Base-by-base conservation (phyloP, 2,329 filamentous ascomycete species). In the Colletotrichum higginsianum region DNA sequence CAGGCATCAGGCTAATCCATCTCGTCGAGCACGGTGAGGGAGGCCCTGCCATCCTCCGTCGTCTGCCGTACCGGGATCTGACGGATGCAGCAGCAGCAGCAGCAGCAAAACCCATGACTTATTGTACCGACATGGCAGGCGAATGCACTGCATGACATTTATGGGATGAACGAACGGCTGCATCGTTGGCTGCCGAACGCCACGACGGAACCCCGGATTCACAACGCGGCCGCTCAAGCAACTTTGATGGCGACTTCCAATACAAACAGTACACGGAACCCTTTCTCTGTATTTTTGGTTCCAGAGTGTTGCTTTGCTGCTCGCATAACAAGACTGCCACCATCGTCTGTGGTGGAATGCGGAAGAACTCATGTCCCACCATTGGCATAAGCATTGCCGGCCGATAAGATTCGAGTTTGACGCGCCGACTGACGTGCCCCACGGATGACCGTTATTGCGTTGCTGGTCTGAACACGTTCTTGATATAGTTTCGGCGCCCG, bases 161-260 rank as follows among this genome's bases (percentile, higher is more conserved):
- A 57, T 57, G 53, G 12, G 35, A 57, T 16, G 53, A 57, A 57
- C 53, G 7, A 56, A 56, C 53, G 7, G 6, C 35, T 42, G 35
- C 35, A 38, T 42, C 35, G 18, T 30, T 30, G 30, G 30, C 13
- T 23, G n/a, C 53, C 35, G 30, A 40, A 56, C 12, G 16, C 35
- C 35, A 16, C n/a, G n/a, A 40, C n/a, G 35, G 35, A 42, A 12
- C 15, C 40, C 15, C 40, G 12, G 40, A 12, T 44, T 44, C 40
- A 30, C 7, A 30, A 30, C 30, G 30, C 30, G 30, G 7, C 30
- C 30, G 8, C 5, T 6, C 6, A 40, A 56, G 3, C 53, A 40
- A 18, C 30, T 35, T 40, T 56, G 53, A 9, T 38, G 16, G 21
- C 16, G 6, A 21, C 3, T 9, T 35, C 35, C n/a, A 12, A 4